These are phyloP conservation scores for Zangia roseola DNA, from an alignment of 768 basidiomycete genomes.

Conservation along the genomic window DNA sequence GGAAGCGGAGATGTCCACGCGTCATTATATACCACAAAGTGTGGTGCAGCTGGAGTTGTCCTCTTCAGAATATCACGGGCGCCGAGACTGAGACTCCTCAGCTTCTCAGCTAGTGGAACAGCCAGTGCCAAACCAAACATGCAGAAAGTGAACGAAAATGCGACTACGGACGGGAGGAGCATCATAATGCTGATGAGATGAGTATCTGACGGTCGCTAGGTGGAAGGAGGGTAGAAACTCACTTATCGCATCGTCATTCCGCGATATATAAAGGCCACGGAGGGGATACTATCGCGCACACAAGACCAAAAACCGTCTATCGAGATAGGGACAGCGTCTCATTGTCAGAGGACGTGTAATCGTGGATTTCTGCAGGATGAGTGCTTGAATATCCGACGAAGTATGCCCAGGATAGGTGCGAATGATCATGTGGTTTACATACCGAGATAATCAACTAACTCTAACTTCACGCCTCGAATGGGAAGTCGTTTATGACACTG, in stretches of 20 bases:
- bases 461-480: too few species aligned
- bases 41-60: constrained; percentile 41
- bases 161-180: not conserved
- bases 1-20: constrained; percentile 44
- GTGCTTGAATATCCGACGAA: too few species aligned
- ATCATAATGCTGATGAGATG: constrained; percentile 1
- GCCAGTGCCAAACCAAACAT: constrained; percentile 2
- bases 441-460: too few species aligned
- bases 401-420: too few species aligned
- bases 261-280: not conserved
- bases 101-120: constrained; percentile 11
- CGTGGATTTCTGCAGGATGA: too few species aligned
- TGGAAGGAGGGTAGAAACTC: too few species aligned
- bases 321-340: too few species aligned
- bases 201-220: too few species aligned
- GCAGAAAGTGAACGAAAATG: not conserved
- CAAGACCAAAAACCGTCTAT: too few species aligned
- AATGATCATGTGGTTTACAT: too few species aligned
- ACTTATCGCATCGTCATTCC: not conserved
- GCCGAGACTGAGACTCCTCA: constrained; percentile 9
- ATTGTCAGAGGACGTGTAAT: too few species aligned
- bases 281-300: not conserved
- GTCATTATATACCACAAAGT: constrained; percentile 43
- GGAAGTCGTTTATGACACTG: not conserved
- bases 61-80: constrained; percentile 13